A percentile compares a stretch with the other conserved stretches of the same genome.
These are phyloP conservation scores for Conidiobolus incongruus DNA, from an alignment of 371 early-diverging fungal species.

Conservation along the genomic window DNA sequence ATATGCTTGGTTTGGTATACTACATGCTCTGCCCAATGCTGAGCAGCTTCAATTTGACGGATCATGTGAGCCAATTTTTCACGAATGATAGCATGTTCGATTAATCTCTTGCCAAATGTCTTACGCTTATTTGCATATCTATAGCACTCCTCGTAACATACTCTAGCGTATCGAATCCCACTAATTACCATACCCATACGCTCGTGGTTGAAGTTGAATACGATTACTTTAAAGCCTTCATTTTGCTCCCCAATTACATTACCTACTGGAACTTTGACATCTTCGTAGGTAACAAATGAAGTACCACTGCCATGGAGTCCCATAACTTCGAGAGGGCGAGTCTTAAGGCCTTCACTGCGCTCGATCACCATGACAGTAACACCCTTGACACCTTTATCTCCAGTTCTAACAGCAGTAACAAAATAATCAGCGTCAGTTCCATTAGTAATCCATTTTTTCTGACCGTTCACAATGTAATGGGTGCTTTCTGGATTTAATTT, in stretches of 20 bases:
- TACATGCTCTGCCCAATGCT: slow-evolving; percentile 57
- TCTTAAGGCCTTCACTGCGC: slow-evolving; percentile 51
- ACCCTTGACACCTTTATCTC: slow-evolving; percentile 58
- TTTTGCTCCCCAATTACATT: slow-evolving; percentile 71
- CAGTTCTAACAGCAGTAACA: slow-evolving; percentile 44
- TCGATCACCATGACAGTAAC: slow-evolving; percentile 56
- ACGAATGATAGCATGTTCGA: no score
- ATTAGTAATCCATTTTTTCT: slow-evolving; percentile 77
- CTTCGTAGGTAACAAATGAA: slow-evolving; percentile 50
- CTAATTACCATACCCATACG: slow-evolving; percentile 58
- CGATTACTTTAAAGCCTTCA: slow-evolving; percentile 64
- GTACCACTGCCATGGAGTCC: slow-evolving; percentile 71
- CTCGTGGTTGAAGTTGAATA: slow-evolving; percentile 59
- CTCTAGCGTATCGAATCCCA: slow-evolving; percentile 62
- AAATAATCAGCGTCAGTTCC: slow-evolving; percentile 62
- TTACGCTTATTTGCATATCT: no score
- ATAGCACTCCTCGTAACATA: slow-evolving; percentile 65
- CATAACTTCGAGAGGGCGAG: no score
- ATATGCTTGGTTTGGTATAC: slow-evolving; percentile 40
- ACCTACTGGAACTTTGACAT: slow-evolving; percentile 63
- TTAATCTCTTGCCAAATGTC: no score
- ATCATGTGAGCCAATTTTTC: no score
- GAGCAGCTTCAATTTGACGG: slow-evolving; percentile 72
- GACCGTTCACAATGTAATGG: slow-evolving; percentile 55
- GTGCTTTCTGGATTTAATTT: slow-evolving; percentile 45